phyloP scores from a whole-genome alignment of 352 stramenopile genomes.

The Phytophthora agathidicida region DNA sequence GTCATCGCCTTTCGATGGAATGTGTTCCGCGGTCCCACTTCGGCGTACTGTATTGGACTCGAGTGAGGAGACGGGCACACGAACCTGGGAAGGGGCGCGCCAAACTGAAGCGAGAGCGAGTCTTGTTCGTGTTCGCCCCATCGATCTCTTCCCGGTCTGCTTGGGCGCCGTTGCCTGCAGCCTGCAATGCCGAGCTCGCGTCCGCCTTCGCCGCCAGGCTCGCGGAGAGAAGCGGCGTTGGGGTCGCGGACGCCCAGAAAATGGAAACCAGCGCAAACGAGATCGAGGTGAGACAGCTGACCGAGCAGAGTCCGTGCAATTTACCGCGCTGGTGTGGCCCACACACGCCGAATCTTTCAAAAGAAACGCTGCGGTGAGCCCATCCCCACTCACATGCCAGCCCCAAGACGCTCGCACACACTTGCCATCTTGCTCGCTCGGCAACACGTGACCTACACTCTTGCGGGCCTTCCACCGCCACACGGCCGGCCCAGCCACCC shows the following conservation, averaged over 20 bases:
- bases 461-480: background rate
- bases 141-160: too few species aligned
- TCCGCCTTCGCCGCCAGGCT: background rate
- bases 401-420: slow-evolving; percentile 19
- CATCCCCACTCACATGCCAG: background rate
- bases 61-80: slow-evolving; percentile 7
- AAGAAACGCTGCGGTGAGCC: slow-evolving; percentile 24
- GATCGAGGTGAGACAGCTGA: slow-evolving; percentile 13
- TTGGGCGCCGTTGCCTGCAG: too few species aligned
- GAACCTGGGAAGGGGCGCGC: slow-evolving; percentile 11
- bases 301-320: background rate
- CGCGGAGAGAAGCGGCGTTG: slow-evolving; percentile 10
- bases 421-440: slow-evolving; percentile 18
- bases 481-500: background rate
- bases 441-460: slow-evolving; percentile 9
- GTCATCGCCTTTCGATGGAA: slow-evolving; percentile 16
- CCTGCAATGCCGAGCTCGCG: too few species aligned
- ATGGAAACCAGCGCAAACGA: slow-evolving; percentile 6
- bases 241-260: slow-evolving; percentile 13
- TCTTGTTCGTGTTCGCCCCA: too few species aligned
- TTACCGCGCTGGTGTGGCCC: slow-evolving; percentile 15
- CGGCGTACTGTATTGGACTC: slow-evolving; percentile 11
- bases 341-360: slow-evolving; percentile 26
- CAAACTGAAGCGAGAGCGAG: slow-evolving; percentile 20
- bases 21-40: slow-evolving; percentile 4